Evolutionary conservation across 2,329 filamentous ascomycete genomes (phyloP), one percentile per base, ranked within the genome.

Genomic region (Stagonosporopsis rhizophila): DNA sequence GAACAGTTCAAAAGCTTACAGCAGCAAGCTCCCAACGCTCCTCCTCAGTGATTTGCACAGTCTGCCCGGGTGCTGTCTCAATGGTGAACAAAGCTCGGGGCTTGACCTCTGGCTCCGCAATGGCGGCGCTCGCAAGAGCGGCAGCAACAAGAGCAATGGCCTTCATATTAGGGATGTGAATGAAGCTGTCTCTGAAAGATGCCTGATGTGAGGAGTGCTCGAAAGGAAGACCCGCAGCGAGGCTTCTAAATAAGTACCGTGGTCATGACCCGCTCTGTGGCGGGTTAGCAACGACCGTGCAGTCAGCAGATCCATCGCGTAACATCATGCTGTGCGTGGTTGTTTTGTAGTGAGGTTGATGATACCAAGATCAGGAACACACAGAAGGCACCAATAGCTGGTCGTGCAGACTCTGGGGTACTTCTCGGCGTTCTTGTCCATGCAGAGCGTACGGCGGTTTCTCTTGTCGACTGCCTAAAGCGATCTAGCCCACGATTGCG

Each of bases 11-110:
- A 11, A 6, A 4, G 20, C 57, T 19, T 46, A 94, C 91, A 65
- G 91, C 82, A 71, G 89, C 87, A 64, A 96, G 80, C 74, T 88
- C 87, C 91, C 92, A 96, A 79, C 96, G 96, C 79, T 96, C 87
- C 20, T 96, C 90, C 69, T 97, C 92, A 0, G 90, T 95, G 23
- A 96, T 89, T 89, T 90, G 93, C 81, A 83, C 81, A 19, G 87
- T 92, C 71, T 91, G 83, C 54, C 89, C 91, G 4, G 91, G 91
- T 9, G 85, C 84, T 23, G 93, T 82, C 79, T 97, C 92, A 60
- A 97, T 86, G 49, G 95, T 82, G 74, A 85, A 95, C 66, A 82
- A 82, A 23, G 57, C 55, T 49, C 61, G 55, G 8, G 61, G 44
- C 47, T 62, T 62, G 44, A 62, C 30, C 37, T 47, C 55, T 14